Evolutionary conservation across 495 filamentous ascomycete species (phyloP).

Genomic region (Parathielavia appendiculata): DNA sequence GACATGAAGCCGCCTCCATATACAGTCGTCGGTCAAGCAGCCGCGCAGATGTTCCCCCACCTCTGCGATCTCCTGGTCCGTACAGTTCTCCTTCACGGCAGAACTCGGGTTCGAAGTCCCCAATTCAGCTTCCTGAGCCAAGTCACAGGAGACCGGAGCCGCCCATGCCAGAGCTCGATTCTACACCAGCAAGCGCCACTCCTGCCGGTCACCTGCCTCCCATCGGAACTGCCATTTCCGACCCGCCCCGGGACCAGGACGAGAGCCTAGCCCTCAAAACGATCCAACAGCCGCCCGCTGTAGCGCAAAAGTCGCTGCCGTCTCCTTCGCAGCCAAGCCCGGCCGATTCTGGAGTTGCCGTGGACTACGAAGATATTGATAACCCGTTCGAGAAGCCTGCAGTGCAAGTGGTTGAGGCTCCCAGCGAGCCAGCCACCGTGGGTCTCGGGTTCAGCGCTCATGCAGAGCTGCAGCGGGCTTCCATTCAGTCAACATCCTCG

Average conservation of each 20-base stretch:
- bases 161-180: constrained; percentile 5
- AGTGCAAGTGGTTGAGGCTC: constrained; percentile 17
- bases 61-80: constrained; percentile 13
- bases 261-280: constrained; percentile 23
- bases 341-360: constrained; percentile 24
- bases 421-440: constrained; percentile 13
- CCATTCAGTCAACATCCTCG: constrained; percentile 22
- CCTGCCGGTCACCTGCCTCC: constrained; percentile 12
- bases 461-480: constrained; percentile 19
- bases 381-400: constrained; percentile 22
- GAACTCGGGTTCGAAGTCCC: constrained; percentile 26
- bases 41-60: constrained; percentile 15
- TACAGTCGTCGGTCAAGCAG: constrained; percentile 51
- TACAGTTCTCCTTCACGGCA: constrained; percentile 27
- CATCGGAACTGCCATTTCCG: constrained; percentile 10
- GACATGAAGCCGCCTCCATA: constrained; percentile 57
- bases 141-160: constrained; percentile 19
- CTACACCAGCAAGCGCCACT: constrained; percentile 8
- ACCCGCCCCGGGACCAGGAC: constrained; percentile 16
- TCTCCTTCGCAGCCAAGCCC: constrained; percentile 25
- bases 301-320: constrained; percentile 26
- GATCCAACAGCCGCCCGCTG: constrained; percentile 36
- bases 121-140: constrained; percentile 23
- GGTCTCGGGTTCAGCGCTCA: constrained; percentile 24
- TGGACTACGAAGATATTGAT: constrained; percentile 19